Percentiles rank a stretch among this genome's conserved stretches.
Evolutionary conservation across 2,329 filamentous ascomycete species (phyloP).

Genomic region (Pseudogymnoascus sp.): DNA sequence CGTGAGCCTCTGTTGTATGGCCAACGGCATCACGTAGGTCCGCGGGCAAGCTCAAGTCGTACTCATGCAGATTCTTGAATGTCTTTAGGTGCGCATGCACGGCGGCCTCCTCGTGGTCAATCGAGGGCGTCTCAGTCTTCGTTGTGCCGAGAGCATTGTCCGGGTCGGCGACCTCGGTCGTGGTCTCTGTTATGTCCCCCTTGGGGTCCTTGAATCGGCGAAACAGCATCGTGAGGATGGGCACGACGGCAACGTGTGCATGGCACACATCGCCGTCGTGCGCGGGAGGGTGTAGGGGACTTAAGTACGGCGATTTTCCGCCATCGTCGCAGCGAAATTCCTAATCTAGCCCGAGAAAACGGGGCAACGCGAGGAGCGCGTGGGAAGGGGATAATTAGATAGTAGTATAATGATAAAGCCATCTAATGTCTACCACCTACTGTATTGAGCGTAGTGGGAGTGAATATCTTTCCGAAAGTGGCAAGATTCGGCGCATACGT

Average conservation of each 20-base stretch:
- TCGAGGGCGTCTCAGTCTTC: background rate
- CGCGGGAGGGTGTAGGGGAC: too few species aligned
- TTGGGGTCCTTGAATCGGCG: background rate
- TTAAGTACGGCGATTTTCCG: too few species aligned
- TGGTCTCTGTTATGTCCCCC: background rate
- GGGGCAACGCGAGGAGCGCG: background rate
- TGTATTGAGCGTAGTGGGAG: background rate
- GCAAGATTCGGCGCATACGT: background rate
- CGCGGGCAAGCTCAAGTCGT: conserved; percentile 15
- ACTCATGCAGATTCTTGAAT: background rate
- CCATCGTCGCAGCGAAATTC: too few species aligned
- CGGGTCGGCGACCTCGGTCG: background rate
- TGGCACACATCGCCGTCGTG: background rate
- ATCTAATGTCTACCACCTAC: background rate
- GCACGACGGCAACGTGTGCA: background rate
- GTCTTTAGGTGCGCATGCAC: background rate
- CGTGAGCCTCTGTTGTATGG: conserved; percentile 13
- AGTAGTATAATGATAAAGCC: background rate
- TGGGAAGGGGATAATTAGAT: background rate
- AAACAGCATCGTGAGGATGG: background rate
- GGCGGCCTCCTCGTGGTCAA: background rate
- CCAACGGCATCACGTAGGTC: conserved; percentile 15
- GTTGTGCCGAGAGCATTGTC: background rate
- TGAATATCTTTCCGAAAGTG: background rate
- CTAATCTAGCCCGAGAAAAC: too few species aligned